Evolutionary conservation across 371 early-diverging fungal species (phyloP).

Genomic region (Mycotypha africana): DNA sequence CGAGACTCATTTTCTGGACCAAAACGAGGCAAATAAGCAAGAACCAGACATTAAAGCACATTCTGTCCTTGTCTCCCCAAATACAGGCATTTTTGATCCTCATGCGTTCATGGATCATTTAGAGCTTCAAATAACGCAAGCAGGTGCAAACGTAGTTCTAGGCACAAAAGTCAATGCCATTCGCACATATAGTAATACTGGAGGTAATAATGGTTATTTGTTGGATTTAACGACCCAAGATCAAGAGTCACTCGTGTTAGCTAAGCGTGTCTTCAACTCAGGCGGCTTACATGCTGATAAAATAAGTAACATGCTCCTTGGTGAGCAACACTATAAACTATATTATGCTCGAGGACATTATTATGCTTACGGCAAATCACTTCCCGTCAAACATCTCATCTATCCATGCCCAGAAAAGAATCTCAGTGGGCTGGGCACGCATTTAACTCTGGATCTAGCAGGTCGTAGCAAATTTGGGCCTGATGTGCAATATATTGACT

Average conservation of each 20-base stretch:
- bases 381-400: conserved; percentile 58
- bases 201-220: conserved; percentile 36
- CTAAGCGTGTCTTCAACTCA: conserved; percentile 68
- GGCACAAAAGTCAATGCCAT: conserved; percentile 48
- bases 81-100: conserved; percentile 82
- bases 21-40: conserved; percentile 24
- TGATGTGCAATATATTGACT: conserved; percentile 59
- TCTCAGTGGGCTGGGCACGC: conserved; percentile 72
- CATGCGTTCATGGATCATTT: conserved; percentile 66
- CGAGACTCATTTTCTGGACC: conserved; percentile 49
- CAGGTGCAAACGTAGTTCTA: conserved; percentile 51
- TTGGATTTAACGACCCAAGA: conserved; percentile 35
- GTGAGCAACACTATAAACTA: conserved; percentile 31
- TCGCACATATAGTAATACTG: not conserved
- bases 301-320: conserved; percentile 50
- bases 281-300: conserved; percentile 74
- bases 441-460: conserved; percentile 78
- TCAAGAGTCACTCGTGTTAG: conserved; percentile 36
- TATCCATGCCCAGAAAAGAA: conserved; percentile 83
- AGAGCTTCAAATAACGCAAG: conserved; percentile 27
- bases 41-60: conserved; percentile 63
- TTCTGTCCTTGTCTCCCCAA: conserved; percentile 58
- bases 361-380: conserved; percentile 34
- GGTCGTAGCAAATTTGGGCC: conserved; percentile 82
- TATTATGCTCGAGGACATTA: conserved; percentile 80